Evolutionary conservation across 2,329 filamentous ascomycete genomes (phyloP), one percentile per base, ranked within the genome.

Genomic region (Aspergillus felis): DNA sequence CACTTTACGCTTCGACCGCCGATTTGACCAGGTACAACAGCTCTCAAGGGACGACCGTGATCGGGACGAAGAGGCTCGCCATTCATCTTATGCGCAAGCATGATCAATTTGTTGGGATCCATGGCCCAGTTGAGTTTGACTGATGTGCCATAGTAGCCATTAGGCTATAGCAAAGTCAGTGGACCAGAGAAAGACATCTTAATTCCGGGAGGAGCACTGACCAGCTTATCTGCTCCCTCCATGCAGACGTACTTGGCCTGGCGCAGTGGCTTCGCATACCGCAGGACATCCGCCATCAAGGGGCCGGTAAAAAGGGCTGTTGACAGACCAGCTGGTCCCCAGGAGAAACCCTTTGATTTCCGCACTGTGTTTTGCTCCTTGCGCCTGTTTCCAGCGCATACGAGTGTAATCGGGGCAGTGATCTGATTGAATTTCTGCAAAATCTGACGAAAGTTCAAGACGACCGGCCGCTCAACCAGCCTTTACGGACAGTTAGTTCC

Each of bases 1-100:
- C 92, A 97, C 74, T 97, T 97, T 32, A 97, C 92, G 71, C 91
- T 96, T 61, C 92, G 83, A 0, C 92, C 92, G 35, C 92, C 92
- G 60, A 97, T 96, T 72, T 96, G 91, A 0, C 92, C 92, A 0
- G 92, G 92, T 3, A 97, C 89, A 7, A 96, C 86, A 6, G 88
- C 87, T 60, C 92, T 82, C 46, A 97, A 75, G 0, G 92, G 92
- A 63, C 89, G 89, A 20, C 92, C 92, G 66, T 97, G 92, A 69
- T 96, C 92, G 0, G 91, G 91, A 50, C 84, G 81, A 4, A 97
- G 81, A 57, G 81, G 76, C 68, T 92, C 89, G 49, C 92, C 92
- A 62, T 97, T 97, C 91, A 96, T 96, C 69, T 85, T 88, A 72
- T 96, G 88, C 2, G 92, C 90, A 12, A 97, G 79, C 86, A 96